Evolutionary conservation across 202 grass and related monocot species (phyloP).

Genomic region (Cymbopogon flexuosus): DNA sequence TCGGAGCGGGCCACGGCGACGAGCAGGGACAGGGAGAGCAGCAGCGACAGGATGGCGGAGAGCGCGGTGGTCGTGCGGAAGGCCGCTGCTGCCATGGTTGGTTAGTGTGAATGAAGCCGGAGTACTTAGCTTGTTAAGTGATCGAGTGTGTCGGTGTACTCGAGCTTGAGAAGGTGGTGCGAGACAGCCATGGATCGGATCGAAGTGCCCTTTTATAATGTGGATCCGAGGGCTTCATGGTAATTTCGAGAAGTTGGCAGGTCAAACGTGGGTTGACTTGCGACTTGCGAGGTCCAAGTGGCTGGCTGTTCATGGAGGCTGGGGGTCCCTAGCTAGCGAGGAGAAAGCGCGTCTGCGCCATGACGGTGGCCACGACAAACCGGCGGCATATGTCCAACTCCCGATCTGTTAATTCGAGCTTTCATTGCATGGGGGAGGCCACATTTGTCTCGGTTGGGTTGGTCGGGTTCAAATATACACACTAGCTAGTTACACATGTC

Average conservation of each 20-base stretch:
- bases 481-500: no score
- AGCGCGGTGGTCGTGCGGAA: background rate
- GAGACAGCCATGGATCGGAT: background rate
- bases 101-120: background rate
- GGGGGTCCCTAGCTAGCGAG: background rate
- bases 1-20: slow-evolving; percentile 34
- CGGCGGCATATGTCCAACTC: slow-evolving; percentile 5
- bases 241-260: slow-evolving; percentile 26
- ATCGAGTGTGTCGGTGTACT: background rate
- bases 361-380: slow-evolving; percentile 6
- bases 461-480: slow-evolving; percentile 32
- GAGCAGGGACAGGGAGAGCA: slow-evolving; percentile 23
- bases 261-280: background rate
- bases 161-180: background rate
- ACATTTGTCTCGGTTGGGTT: slow-evolving; percentile 29
- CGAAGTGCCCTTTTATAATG: slow-evolving; percentile 27
- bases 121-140: background rate
- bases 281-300: background rate
- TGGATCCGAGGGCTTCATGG: background rate
- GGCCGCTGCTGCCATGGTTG: slow-evolving; percentile 21
- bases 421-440: slow-evolving; percentile 8
- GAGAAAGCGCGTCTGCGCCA: slow-evolving; percentile 29
- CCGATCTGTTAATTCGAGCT: background rate
- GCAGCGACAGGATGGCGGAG: slow-evolving; percentile 15
- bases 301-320: background rate